Base-by-base conservation (phyloP, 1,284 basidiomycete species). In the Tilletia horrida region DNA sequence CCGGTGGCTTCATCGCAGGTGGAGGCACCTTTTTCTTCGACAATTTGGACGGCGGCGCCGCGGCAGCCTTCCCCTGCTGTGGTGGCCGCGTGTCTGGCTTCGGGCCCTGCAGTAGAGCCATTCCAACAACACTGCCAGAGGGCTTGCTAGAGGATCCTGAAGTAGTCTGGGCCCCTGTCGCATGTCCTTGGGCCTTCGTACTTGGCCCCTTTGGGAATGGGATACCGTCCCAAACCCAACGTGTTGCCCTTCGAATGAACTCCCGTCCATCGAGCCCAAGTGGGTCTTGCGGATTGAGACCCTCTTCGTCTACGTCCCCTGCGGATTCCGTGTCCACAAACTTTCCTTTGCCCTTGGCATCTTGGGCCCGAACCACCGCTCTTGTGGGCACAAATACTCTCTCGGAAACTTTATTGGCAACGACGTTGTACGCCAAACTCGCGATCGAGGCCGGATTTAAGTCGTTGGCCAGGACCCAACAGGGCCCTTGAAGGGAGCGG, bases 391-490 rank as follows among this genome's bases (percentile, higher is more conserved):
- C 21, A 29, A 35, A 3, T 29, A 61, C 45, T 18, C 72, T 71
- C 0, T 68, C 70, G 29, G 71, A 73, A 23, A 73, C 67, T 55
- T 77, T 73, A 68, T 81, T 81, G 11, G 65, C 31, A 66, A 27
- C 45, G 1, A 62, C 70, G 48, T 81, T 81, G 23, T 23, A 52
- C 8, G 68, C 42, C 73, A 97, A 85, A 83, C 90, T 94, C 76
- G 89, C 88, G 16, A 87, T 87, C 72, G 91, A 91, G 50, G 88
- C 87, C 0, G 95, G 94, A 82, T 99, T 99, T 63, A 98, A 84
- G 82, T 99, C 96, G 74, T 97, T 98, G 18, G 91, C 93, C 40
- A 94, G 84, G 0, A 98, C 91, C 72, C 75, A 77, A 23, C 67
- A 65, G 0, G 55, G 55, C 6, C 45, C 45, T 48, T 40, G 35